These are phyloP conservation scores for Seiridium cupressi DNA, from an alignment of 2,329 filamentous ascomycete genomes.

Conservation along the genomic window DNA sequence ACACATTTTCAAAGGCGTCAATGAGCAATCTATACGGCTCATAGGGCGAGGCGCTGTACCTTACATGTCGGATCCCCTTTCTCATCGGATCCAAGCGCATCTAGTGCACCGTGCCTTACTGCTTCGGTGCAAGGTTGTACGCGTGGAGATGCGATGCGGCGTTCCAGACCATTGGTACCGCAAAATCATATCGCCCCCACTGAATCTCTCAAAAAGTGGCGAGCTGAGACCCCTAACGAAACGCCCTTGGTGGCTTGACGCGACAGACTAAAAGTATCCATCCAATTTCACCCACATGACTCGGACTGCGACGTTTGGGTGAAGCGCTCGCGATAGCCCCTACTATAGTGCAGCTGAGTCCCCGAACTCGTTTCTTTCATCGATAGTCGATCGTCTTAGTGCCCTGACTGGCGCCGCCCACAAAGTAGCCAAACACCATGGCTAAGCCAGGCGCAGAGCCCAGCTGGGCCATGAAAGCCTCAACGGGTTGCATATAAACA, in stretches of 20 bases:
- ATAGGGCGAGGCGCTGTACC: no score
- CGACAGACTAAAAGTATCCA: not conserved
- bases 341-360: slow-evolving; percentile 2
- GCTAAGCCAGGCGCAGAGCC: no score
- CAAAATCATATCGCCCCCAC: not conserved
- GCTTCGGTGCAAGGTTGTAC: no score
- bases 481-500: not conserved
- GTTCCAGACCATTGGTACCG: not conserved
- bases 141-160: no score
- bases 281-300: not conserved
- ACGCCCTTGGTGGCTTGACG: not conserved
- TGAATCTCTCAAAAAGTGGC: not conserved
- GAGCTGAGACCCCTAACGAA: not conserved
- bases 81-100: no score
- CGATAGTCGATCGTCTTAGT: not conserved
- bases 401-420: not conserved
- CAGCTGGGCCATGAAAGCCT: not conserved
- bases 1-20: no score
- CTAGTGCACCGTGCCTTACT: no score
- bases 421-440: not conserved
- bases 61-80: no score
- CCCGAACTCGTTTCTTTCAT: not conserved
- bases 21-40: no score
- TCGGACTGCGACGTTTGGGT: not conserved
- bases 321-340: not conserved